phyloP scores from a whole-genome alignment of 2,329 filamentous ascomycete species.

The Septoria petroselini region DNA sequence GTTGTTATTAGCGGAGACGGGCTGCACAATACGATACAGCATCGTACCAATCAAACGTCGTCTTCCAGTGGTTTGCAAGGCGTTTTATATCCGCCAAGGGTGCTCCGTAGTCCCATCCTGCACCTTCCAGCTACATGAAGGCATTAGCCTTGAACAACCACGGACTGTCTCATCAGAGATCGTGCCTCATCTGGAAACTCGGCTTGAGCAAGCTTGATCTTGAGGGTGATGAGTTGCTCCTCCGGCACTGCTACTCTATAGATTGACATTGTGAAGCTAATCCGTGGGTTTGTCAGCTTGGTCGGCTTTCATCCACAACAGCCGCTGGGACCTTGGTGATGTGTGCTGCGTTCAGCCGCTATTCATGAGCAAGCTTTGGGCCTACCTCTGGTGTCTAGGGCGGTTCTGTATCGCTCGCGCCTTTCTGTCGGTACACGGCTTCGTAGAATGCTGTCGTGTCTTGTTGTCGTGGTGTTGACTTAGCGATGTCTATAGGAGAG shows the following conservation, averaged over 20 bases:
- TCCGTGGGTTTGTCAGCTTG: neutral
- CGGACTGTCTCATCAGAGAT: neutral
- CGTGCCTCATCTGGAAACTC: slow-evolving; percentile 29
- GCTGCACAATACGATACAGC: neutral
- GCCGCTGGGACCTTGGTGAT: too few relatives aligned
- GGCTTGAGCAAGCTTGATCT: slow-evolving; percentile 54
- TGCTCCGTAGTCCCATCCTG: slow-evolving; percentile 57
- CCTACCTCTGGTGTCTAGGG: too few relatives aligned
- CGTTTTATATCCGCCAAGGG: slow-evolving; percentile 60
- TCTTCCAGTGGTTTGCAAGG: slow-evolving; percentile 57
- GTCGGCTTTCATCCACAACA: too few relatives aligned
- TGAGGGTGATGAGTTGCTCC: slow-evolving; percentile 52
- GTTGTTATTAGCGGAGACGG: neutral
- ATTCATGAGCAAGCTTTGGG: too few relatives aligned
- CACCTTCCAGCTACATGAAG: slow-evolving; percentile 40
- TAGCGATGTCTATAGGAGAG: too few relatives aligned
- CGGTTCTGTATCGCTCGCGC: too few relatives aligned
- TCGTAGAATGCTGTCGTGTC: too few relatives aligned
- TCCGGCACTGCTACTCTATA: slow-evolving; percentile 55
- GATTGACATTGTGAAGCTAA: slow-evolving; percentile 33
- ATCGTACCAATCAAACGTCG: slow-evolving; percentile 55
- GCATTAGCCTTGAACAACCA: slow-evolving; percentile 6
- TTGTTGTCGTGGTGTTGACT: too few relatives aligned
- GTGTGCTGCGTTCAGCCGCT: too few relatives aligned
- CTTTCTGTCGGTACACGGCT: too few relatives aligned